These are phyloP conservation scores for Abelmoschus esculentus DNA, from an alignment of 345 rosid genomes.

Conservation along the genomic window DNA sequence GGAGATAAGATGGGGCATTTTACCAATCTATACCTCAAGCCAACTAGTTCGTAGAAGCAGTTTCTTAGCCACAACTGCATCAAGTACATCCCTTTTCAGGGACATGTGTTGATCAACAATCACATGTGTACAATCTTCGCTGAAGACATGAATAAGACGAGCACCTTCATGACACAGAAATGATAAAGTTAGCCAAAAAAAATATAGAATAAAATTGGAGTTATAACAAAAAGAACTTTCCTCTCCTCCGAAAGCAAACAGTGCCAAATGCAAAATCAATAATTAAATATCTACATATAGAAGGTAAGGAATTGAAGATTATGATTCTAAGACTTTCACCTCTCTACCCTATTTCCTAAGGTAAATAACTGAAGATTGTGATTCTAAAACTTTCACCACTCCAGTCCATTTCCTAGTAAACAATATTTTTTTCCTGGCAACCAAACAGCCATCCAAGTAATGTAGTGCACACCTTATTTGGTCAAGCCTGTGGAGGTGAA, in stretches of 20 bases:
- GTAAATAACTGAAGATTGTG: neutral
- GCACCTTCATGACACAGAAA: constrained; percentile 45
- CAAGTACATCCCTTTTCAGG: constrained; percentile 42
- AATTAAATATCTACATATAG: neutral
- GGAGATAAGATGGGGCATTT: constrained; percentile 2
- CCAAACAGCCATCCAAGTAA: neutral
- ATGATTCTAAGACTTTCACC: neutral
- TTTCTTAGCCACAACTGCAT: constrained; percentile 58
- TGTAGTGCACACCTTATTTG: neutral
- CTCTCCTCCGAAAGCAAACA: neutral
- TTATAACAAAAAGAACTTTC: neutral
- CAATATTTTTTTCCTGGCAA: neutral
- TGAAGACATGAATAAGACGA: constrained; percentile 26
- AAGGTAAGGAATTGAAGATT: neutral
- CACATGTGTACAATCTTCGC: constrained; percentile 72
- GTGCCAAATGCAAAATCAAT: neutral
- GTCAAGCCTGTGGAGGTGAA: neutral
- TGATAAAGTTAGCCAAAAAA: neutral
- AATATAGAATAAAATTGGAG: neutral
- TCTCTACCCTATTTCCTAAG: neutral
- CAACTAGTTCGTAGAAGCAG: constrained; percentile 44
- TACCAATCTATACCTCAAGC: constrained; percentile 52
- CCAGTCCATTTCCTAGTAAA: neutral
- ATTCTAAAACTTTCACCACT: neutral
- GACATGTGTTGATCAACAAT: constrained; percentile 44